phyloP scores from a whole-genome alignment of 345 rosid genomes.

The Heritiera littoralis region DNA sequence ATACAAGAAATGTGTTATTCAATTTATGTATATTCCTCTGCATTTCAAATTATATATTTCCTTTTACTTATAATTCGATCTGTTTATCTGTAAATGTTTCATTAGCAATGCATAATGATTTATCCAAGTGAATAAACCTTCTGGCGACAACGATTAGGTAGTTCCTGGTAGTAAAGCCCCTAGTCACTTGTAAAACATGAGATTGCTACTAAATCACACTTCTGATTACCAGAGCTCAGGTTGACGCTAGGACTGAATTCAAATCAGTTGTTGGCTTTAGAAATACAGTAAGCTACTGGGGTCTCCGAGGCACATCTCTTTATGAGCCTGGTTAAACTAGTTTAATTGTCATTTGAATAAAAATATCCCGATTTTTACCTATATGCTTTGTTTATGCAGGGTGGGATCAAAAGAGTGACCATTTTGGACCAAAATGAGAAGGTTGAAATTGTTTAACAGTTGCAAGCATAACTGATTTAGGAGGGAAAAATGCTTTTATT shows the following conservation, averaged over 20 bases:
- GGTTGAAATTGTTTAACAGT: not conserved
- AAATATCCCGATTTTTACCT: not conserved
- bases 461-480: not conserved
- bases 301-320: not conserved
- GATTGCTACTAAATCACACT: not conserved
- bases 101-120: not conserved
- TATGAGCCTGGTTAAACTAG: not conserved
- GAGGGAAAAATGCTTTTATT: conserved; percentile 2
- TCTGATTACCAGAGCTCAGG: not conserved
- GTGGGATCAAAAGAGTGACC: not conserved
- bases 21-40: not conserved
- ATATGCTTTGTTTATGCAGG: not conserved
- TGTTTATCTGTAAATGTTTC: not conserved
- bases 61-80: not conserved
- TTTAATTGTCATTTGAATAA: not conserved
- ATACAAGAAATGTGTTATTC: not conserved
- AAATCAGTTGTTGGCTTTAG: not conserved
- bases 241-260: not conserved
- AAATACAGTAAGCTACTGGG: not conserved
- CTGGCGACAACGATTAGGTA: not conserved
- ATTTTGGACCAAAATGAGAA: not conserved
- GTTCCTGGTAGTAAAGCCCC: not conserved
- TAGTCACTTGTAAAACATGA: not conserved
- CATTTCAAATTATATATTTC: not conserved
- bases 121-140: not conserved